These are phyloP conservation scores for Fusarium papillatum DNA, from an alignment of 2,329 filamentous ascomycete species.

Conservation along the genomic window DNA sequence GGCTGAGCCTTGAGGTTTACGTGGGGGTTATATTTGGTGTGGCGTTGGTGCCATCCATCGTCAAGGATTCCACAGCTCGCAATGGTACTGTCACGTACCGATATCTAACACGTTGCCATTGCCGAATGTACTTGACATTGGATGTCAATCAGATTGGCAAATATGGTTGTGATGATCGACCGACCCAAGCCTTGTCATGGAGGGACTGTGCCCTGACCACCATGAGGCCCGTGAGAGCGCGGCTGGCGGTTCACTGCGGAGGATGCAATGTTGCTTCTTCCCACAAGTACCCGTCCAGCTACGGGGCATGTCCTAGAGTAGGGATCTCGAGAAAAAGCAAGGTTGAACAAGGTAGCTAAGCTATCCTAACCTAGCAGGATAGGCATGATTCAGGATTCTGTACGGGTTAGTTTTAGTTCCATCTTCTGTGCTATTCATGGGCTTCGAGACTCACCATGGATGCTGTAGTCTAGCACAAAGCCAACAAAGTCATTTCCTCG, in stretches of 20 bases:
- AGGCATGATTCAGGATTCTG: not conserved
- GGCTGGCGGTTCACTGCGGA: constrained; percentile 35
- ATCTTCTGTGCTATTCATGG: not conserved
- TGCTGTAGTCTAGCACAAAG: not conserved
- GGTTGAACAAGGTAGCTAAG: constrained; percentile 7
- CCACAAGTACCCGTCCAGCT: constrained; percentile 30
- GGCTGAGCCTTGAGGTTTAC: constrained; percentile 28
- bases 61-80: not conserved
- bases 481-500: not conserved
- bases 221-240: constrained; percentile 36
- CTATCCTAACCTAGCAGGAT: not conserved
- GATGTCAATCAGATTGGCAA: constrained; percentile 28
- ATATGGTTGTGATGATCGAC: constrained; percentile 41
- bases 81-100: not conserved
- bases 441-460: not conserved
- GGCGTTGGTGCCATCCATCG: constrained; percentile 1
- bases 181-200: constrained; percentile 41
- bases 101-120: constrained; percentile 22
- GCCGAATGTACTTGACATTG: constrained; percentile 23
- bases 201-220: constrained; percentile 37
- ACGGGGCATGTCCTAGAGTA: constrained; percentile 24
- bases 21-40: constrained; percentile 28
- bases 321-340: constrained; percentile 36
- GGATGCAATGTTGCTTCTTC: constrained; percentile 31
- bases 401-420: not conserved